Conservation (phyloP, 768 basidiomycete species). For the Lentinula edodes region DNA sequence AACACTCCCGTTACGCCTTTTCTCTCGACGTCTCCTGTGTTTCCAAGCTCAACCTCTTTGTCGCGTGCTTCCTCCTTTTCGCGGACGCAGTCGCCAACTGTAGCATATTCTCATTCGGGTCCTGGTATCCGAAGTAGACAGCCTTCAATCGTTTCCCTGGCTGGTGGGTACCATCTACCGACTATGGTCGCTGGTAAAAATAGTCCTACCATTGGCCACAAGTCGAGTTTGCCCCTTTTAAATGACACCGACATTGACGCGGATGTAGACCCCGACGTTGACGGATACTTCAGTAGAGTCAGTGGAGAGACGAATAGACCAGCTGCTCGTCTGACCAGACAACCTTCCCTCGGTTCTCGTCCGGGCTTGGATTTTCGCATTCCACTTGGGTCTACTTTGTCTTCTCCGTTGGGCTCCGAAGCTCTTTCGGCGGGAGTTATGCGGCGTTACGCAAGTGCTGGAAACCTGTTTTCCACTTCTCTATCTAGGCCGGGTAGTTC, state of each 20-base stretch:
- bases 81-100: neutral
- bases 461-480: neutral
- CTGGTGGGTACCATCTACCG: slow-evolving; percentile 5
- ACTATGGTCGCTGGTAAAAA: neutral
- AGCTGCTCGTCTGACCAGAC: neutral
- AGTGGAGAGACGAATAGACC: neutral
- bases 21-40: neutral
- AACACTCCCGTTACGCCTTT: neutral
- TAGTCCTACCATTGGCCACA: neutral
- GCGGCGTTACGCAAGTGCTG: slow-evolving; percentile 6
- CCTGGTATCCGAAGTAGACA: neutral
- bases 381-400: neutral
- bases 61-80: neutral
- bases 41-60: neutral
- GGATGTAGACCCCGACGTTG: neutral
- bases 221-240: neutral
- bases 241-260: neutral
- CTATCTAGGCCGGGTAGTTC: neutral
- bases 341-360: slow-evolving; percentile 3
- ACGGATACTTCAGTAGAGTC: neutral
- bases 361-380: neutral
- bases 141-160: slow-evolving; percentile 3
- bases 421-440: neutral
- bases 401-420: neutral
- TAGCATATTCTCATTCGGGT: neutral